A percentile compares a stretch with the other conserved stretches of the same genome.
phyloP scores from a whole-genome alignment of 371 early-diverging fungal species.

The Phascolomyces articulosus region DNA sequence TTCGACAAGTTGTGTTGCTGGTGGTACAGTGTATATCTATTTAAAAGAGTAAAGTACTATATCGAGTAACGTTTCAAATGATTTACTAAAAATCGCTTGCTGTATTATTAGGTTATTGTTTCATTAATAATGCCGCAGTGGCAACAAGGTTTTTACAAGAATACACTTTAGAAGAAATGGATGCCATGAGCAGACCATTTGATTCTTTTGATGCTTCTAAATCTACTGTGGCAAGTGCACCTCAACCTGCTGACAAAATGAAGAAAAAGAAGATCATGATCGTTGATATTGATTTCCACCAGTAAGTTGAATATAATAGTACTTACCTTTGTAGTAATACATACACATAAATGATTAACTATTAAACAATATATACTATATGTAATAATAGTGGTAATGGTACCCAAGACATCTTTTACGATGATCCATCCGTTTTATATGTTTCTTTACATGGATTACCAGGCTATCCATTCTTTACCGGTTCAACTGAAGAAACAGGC shows the following conservation, averaged over 20 bases:
- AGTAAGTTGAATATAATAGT: conserved; percentile 50
- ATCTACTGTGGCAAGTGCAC: not conserved
- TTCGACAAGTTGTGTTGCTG: conserved; percentile 56
- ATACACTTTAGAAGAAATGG: conserved; percentile 34
- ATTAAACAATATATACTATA: too few relatives aligned
- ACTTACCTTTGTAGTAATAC: not conserved
- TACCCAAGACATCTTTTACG: conserved; percentile 74
- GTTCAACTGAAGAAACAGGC: conserved; percentile 59
- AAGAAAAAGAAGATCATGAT: conserved; percentile 50
- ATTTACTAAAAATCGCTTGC: too few relatives aligned
- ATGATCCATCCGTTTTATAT: conserved; percentile 58
- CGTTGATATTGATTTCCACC: conserved; percentile 67
- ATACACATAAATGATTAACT: not conserved
- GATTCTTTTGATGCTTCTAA: conserved; percentile 2
- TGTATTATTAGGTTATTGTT: conserved; percentile 43
- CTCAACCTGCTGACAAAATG: conserved; percentile 6
- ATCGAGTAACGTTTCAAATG: too few relatives aligned
- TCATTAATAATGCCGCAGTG: conserved; percentile 64
- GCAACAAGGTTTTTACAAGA: conserved; percentile 59
- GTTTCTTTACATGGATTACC: conserved; percentile 57
- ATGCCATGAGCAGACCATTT: conserved; percentile 20
- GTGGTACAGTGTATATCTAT: conserved; percentile 23
- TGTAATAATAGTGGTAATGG: conserved; percentile 64
- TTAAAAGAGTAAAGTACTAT: too few relatives aligned
- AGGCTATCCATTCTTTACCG: conserved; percentile 68